Evolutionary conservation across 495 filamentous ascomycete species (phyloP), one percentile per base, ranked within the genome.

Genomic region (Lasiosphaeria hispida): DNA sequence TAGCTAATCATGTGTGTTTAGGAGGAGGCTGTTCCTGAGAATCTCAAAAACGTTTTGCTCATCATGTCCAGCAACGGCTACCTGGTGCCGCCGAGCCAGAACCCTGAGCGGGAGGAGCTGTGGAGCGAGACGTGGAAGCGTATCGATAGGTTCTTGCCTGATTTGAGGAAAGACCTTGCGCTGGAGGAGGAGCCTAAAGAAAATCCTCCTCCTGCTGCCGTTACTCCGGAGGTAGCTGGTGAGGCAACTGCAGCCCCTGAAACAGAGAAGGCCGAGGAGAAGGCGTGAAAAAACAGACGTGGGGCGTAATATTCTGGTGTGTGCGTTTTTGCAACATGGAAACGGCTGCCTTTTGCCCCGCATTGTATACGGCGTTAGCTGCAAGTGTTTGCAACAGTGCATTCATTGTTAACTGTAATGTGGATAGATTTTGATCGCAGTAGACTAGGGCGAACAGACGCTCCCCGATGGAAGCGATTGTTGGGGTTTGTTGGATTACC

Each of bases 11-110:
- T 9, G 37, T 45, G 23, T 10, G 38, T 49, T 17, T 63, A 93
- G 87, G 91, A 96, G 72, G 93, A 97, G 77, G 92, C 94, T 33
- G 90, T 99, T 3, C 90, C 92, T 4, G 95, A 99, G 69, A 91
- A 88, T 63, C 75, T 99, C 59, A 99, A 97, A 74, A 99, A 99
- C 60, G 91, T 97, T 51, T 78, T 99, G 11, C 80, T 97, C 11
- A 93, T 99, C 62, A 97, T 99, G 94, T 84, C 90, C 2, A 91
- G 85, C 67, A 91, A 87, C 39, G 92, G 90, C 33, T 92, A 90
- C 62, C 83, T 99, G 7, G 85, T 90, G 0, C 82, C 88, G 9
- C 87, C 91, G 6, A 84, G 84, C 59, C 72, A 81, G 66, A 79
- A 85, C 38, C 75, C 79, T 8, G 72, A 74, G 19, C 77, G 84